phyloP scores from a whole-genome alignment of 2,329 filamentous ascomycete species.

The Diplodia corticola region DNA sequence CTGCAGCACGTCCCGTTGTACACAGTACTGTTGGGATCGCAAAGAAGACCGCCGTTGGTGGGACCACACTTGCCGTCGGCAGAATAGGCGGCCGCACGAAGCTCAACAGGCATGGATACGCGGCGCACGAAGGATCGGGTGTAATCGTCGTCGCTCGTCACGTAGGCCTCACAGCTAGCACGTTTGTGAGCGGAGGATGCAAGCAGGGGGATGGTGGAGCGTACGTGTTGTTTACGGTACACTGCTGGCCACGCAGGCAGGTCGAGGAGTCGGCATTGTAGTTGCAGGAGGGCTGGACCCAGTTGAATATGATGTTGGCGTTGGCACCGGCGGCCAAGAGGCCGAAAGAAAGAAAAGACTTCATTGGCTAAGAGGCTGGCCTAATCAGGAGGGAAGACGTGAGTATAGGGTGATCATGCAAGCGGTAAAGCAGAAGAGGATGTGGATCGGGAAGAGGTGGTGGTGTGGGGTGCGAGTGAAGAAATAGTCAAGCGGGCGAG shows the following conservation, averaged over 20 bases:
- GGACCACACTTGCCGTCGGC: slow-evolving; percentile 44
- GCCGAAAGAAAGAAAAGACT: slow-evolving; percentile 20
- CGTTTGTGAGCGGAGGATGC: not conserved
- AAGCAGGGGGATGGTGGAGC: slow-evolving; percentile 5
- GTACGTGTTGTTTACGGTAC: slow-evolving; percentile 38
- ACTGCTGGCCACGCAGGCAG: slow-evolving; percentile 44
- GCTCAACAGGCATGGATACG: slow-evolving; percentile 32
- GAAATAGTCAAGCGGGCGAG: not conserved
- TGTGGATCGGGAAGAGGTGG: not conserved
- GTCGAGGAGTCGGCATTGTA: slow-evolving; percentile 27
- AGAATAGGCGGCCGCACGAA: slow-evolving; percentile 35
- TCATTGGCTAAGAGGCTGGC: slow-evolving; percentile 13
- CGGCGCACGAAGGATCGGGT: slow-evolving; percentile 32
- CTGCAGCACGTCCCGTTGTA: slow-evolving; percentile 51
- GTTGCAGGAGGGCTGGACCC: slow-evolving; percentile 49
- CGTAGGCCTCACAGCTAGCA: slow-evolving; percentile 6
- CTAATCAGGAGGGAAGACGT: slow-evolving; percentile 10
- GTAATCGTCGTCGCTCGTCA: slow-evolving; percentile 28
- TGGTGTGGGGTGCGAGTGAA: not conserved
- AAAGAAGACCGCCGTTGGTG: slow-evolving; percentile 41
- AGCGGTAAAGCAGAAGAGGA: not conserved
- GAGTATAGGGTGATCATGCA: slow-evolving; percentile 7
- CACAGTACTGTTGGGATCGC: slow-evolving; percentile 46
- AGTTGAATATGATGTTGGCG: slow-evolving; percentile 53
- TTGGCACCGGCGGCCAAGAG: slow-evolving; percentile 36